Percentiles rank a stretch among this genome's conserved stretches.
Evolutionary conservation across 176 grass and related monocot genomes (phyloP).

Genomic region (Lolium multiflorum): DNA sequence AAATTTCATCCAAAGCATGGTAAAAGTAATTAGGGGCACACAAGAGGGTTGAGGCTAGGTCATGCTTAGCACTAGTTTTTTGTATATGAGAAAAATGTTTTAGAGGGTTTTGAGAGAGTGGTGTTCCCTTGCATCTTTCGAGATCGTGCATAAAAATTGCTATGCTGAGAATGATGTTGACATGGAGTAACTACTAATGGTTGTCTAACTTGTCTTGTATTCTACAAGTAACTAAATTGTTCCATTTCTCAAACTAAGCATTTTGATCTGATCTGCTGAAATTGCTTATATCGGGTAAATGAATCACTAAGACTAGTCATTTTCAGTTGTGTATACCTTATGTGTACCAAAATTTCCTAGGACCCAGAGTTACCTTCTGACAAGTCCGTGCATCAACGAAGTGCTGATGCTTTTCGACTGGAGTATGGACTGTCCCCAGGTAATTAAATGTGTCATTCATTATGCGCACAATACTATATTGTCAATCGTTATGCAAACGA

Average conservation of each 20-base stretch:
- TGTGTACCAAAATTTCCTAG: slow-evolving; percentile 41
- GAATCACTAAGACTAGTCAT: slow-evolving; percentile 22
- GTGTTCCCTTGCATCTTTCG: not conserved
- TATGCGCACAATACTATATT: slow-evolving; percentile 10
- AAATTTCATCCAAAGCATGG: slow-evolving; percentile 1
- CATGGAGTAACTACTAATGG: slow-evolving; percentile 7
- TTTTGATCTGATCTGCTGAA: slow-evolving; percentile 22
- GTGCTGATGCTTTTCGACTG: slow-evolving; percentile 70
- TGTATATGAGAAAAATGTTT: slow-evolving; percentile 16
- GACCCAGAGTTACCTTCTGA: slow-evolving; percentile 50
- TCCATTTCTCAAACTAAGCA: slow-evolving; percentile 1
- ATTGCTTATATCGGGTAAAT: slow-evolving; percentile 29
- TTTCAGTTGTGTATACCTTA: slow-evolving; percentile 15
- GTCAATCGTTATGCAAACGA: slow-evolving; percentile 26
- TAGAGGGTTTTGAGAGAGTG: not conserved
- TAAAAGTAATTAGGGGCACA: not conserved
- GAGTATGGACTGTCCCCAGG: slow-evolving; percentile 68
- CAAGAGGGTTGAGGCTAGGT: not conserved
- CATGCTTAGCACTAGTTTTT: not conserved
- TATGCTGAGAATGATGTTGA: not conserved
- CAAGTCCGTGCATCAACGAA: slow-evolving; percentile 56
- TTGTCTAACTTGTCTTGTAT: not conserved
- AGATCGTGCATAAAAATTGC: not conserved
- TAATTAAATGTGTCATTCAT: slow-evolving; percentile 48
- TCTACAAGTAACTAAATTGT: not conserved